Evolutionary conservation across 2,329 filamentous ascomycete species (phyloP).

Genomic region (Colletotrichum higginsianum): DNA sequence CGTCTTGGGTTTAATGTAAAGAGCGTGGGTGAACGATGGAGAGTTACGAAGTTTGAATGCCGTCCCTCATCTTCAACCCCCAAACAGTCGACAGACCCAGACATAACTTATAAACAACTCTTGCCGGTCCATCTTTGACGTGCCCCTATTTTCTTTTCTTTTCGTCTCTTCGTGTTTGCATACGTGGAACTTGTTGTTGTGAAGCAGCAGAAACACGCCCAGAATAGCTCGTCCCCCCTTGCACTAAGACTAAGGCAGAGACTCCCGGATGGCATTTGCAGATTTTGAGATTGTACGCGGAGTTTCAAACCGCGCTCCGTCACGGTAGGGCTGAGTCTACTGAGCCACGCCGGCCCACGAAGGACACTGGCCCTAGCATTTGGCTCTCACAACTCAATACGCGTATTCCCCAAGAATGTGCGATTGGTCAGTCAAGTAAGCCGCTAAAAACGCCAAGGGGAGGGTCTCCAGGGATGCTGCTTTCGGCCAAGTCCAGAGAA

Average conservation of each 20-base stretch:
- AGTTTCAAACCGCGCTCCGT: not conserved
- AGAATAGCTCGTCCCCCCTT: not conserved
- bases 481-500: not conserved
- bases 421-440: not conserved
- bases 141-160: not conserved
- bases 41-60: not conserved
- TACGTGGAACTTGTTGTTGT: conserved; percentile 10
- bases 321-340: conserved; percentile 15
- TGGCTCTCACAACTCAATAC: conserved; percentile 8
- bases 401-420: conserved; percentile 5
- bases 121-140: too few relatives aligned
- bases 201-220: conserved; percentile 9
- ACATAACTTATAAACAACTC: conserved; percentile 28
- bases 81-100: not conserved
- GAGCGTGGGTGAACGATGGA: not conserved
- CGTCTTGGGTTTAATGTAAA: not conserved
- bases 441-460: not conserved
- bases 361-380: too few relatives aligned
- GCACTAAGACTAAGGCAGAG: not conserved
- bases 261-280: conserved; percentile 19
- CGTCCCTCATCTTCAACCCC: not conserved
- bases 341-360: conserved; percentile 15
- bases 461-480: not conserved
- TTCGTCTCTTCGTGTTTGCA: conserved; percentile 14
- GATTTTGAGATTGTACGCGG: conserved; percentile 37